A percentile compares a stretch with the other conserved stretches of the same genome.
Conservation (phyloP, 2,329 filamentous ascomycete species). For the Akanthomyces uredinophilus region DNA sequence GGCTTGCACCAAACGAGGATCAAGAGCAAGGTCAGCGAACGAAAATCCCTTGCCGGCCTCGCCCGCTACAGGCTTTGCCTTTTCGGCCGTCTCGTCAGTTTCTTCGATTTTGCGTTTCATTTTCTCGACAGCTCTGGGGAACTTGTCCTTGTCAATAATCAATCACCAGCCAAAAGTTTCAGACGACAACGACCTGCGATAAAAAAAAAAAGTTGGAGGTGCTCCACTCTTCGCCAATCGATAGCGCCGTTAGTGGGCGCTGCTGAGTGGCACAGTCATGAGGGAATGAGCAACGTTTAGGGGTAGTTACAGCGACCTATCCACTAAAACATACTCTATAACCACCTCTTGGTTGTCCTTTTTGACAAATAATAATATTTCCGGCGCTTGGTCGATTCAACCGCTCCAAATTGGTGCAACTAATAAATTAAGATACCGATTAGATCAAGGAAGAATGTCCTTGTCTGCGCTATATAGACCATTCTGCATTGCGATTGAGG, state of each 20-base stretch:
- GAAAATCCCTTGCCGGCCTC: conserved; percentile 37
- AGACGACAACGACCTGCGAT: background rate
- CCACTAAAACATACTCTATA: background rate
- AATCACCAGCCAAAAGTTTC: background rate
- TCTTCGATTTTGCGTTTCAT: conserved; percentile 15
- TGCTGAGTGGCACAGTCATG: too few species aligned
- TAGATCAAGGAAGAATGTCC: too few species aligned
- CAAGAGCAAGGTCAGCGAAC: conserved; percentile 75
- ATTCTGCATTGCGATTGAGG: too few species aligned
- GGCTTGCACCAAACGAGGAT: conserved; percentile 79
- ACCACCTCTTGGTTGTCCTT: background rate
- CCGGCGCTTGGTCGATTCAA: too few species aligned
- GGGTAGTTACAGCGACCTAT: background rate
- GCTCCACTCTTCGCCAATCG: background rate
- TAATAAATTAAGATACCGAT: too few species aligned
- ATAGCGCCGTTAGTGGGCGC: background rate
- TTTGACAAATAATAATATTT: too few species aligned
- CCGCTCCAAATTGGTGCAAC: too few species aligned
- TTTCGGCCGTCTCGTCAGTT: background rate
- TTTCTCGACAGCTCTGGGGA: background rate
- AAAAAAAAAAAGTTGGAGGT: conserved; percentile 11
- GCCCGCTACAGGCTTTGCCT: background rate
- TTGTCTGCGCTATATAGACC: too few species aligned
- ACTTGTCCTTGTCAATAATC: background rate
- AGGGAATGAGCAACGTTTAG: too few species aligned